Percentiles rank a stretch among this genome's conserved stretches.
Conservation (phyloP, 2,329 filamentous ascomycete genomes). For the Neonectria hederae region DNA sequence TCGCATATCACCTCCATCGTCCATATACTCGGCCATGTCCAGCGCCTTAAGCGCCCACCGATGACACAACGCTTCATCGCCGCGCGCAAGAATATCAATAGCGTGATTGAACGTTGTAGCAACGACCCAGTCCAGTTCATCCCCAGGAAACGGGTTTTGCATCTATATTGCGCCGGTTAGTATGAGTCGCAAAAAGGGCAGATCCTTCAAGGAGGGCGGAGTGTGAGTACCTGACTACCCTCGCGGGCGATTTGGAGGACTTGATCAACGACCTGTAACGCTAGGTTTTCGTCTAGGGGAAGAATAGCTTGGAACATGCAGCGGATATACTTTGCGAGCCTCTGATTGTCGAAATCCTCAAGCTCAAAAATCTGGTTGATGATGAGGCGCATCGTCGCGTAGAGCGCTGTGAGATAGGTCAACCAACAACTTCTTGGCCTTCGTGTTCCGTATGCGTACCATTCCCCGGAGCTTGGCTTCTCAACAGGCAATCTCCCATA, state of each 20-base stretch:
- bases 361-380: constrained; percentile 73
- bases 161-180: constrained; percentile 37
- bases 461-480: constrained; percentile 59
- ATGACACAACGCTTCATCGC: constrained; percentile 64
- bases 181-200: background rate
- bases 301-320: constrained; percentile 78
- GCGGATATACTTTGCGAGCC: constrained; percentile 79
- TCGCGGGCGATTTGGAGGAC: constrained; percentile 63
- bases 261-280: constrained; percentile 72
- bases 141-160: constrained; percentile 65
- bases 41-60: constrained; percentile 72
- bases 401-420: constrained; percentile 53
- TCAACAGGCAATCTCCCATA: constrained; percentile 73
- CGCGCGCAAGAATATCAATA: constrained; percentile 69
- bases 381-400: constrained; percentile 68
- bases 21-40: constrained; percentile 65
- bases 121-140: constrained; percentile 81
- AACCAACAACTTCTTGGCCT: background rate
- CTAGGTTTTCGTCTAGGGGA: constrained; percentile 62
- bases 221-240: constrained; percentile 54
- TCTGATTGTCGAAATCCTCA: constrained; percentile 63
- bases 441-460: constrained; percentile 49
- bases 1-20: constrained; percentile 62
- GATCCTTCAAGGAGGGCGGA: background rate
- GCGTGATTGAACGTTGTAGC: constrained; percentile 75